Evolutionary conservation across 2,329 filamentous ascomycete genomes (phyloP), one percentile per base, ranked within the genome.

Genomic region (Fusarium hainanense): DNA sequence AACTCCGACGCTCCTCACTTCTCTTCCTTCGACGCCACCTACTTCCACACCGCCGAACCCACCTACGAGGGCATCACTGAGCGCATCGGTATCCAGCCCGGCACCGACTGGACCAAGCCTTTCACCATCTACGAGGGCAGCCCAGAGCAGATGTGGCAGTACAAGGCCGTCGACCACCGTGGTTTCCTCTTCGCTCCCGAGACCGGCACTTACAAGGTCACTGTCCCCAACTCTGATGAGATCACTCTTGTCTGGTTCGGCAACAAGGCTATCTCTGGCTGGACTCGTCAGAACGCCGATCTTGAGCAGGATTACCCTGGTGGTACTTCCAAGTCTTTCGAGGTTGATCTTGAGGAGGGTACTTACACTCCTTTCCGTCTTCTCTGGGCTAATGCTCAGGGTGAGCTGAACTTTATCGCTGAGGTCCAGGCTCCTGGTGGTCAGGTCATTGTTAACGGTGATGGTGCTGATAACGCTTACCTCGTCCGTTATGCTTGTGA

Each of bases 241-340:
- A 63, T 63, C 14, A 63, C 59, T 2, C 57, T 63, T 6, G 41
- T 63, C 3, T 63, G 59, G 59, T 63, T 63, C 41, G 59, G 59
- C 2, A 1, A 11, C 7, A 63, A 63, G 40, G 59, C 59, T 3
- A 1, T 62, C 0, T 2, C 9, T 0, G 14, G 30, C 3, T 63
- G 59, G 59, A 54, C 46, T 11, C 59, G 59, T 0, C 6, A 1
- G 0, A 63, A 63, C 8, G 59, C 59, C 3, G 57, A 63, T 25
- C 46, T 63, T 3, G 59, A 63, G 40, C 59, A 63, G 14, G 57
- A 62, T 12, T 63, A 63, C 40, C 59, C 59, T 0, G 59, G 57
- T n/a, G 41, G 57, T 16, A 62, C 59, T 23, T 62, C 57, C 21
- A 16, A 14, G n/a, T 6, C 30, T 4, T 62, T 34, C 27, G 16